Percentiles rank a stretch among this genome's conserved stretches.
These are phyloP conservation scores for Fusarium subtropicale DNA, from an alignment of 2,329 filamentous ascomycete genomes.

Conservation along the genomic window DNA sequence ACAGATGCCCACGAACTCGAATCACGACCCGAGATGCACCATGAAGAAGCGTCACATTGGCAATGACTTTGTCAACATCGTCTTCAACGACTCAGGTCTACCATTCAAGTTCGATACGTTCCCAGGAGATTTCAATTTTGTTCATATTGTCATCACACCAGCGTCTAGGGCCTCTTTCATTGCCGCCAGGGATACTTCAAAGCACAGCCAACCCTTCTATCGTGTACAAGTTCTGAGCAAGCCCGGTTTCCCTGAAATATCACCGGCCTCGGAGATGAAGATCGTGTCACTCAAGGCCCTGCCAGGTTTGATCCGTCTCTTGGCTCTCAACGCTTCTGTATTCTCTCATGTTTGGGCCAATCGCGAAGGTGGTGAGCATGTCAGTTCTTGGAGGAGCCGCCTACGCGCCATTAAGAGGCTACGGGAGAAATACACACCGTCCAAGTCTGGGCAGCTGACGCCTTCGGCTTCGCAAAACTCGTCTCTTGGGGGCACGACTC, in stretches of 20 bases:
- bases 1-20: conserved; percentile 92
- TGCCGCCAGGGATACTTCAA: conserved; percentile 64
- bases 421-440: conserved; percentile 72
- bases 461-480: conserved; percentile 49
- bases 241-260: conserved; percentile 90
- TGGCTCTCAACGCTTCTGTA: conserved; percentile 93
- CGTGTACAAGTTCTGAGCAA: conserved; percentile 90
- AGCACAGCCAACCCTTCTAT: conserved; percentile 73
- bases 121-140: conserved; percentile 94
- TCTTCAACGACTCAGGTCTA: conserved; percentile 96
- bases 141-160: conserved; percentile 95
- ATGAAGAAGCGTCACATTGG: conserved; percentile 95
- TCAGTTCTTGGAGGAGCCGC: conserved; percentile 90
- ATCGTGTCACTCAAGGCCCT: conserved; percentile 86
- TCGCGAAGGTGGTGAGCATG: conserved; percentile 80
- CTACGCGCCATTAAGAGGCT: conserved; percentile 86
- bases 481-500: conserved; percentile 46
- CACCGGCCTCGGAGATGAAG: conserved; percentile 88
- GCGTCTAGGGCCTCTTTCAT: conserved; percentile 83
- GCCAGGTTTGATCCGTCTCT: conserved; percentile 84
- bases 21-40: conserved; percentile 79
- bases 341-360: conserved; percentile 92
- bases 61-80: conserved; percentile 97
- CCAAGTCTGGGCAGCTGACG: conserved; percentile 51
- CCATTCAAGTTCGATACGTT: conserved; percentile 93